Percentiles rank a stretch among this genome's conserved stretches.
phyloP scores from a whole-genome alignment of 2,329 filamentous ascomycete genomes.

The Catunica adiposa region DNA sequence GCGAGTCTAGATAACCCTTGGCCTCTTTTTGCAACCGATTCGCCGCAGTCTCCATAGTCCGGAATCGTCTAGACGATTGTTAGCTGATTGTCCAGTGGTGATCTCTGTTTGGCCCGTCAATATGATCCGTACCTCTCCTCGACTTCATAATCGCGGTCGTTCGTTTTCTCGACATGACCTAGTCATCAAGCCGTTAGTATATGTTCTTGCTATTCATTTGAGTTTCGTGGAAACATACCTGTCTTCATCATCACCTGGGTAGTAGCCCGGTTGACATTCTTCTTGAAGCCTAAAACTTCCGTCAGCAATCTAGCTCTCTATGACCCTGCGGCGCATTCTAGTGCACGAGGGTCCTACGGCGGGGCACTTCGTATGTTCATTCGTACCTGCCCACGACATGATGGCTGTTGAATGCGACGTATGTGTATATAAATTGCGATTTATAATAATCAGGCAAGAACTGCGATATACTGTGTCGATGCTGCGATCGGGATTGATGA shows the following conservation, averaged over 20 bases:
- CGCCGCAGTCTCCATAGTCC: slow-evolving; percentile 91
- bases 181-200: slow-evolving; percentile 3
- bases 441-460: not conserved
- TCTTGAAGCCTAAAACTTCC: slow-evolving; percentile 32
- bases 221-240: slow-evolving; percentile 35
- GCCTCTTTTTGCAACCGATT: slow-evolving; percentile 90
- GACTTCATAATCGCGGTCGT: slow-evolving; percentile 96
- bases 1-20: slow-evolving; percentile 90
- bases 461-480: not conserved
- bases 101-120: not conserved
- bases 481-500: no score
- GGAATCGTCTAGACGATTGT: slow-evolving; percentile 55
- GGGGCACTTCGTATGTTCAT: no score
- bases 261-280: slow-evolving; percentile 95
- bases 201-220: no score
- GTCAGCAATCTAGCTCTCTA: slow-evolving; percentile 21
- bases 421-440: not conserved
- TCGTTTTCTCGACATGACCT: slow-evolving; percentile 96
- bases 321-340: slow-evolving; percentile 18
- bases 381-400: slow-evolving; percentile 57
- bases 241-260: slow-evolving; percentile 99
- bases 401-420: slow-evolving; percentile 17
- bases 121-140: slow-evolving; percentile 55
- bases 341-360: slow-evolving; percentile 9
- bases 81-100: not conserved